Percentiles rank a stretch among this genome's conserved stretches.
phyloP scores from a whole-genome alignment of 2,329 filamentous ascomycete genomes.

The Pestalotiopsis sp. region DNA sequence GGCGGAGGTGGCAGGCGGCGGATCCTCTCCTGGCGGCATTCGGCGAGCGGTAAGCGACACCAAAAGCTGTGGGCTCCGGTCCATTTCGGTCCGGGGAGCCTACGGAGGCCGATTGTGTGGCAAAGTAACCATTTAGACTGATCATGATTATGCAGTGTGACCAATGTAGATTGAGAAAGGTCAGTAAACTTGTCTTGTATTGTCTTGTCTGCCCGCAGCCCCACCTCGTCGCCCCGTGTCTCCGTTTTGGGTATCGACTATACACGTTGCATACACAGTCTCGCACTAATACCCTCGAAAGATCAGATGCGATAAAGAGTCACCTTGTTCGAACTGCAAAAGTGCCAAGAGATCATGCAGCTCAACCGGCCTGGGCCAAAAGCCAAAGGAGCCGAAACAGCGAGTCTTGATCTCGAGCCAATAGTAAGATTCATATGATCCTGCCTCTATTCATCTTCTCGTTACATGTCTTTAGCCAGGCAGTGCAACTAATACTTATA shows the following conservation, averaged over 20 bases:
- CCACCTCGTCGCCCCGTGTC: conserved; percentile 2
- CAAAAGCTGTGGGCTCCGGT: conserved; percentile 17
- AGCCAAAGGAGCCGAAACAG: conserved; percentile 57
- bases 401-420: conserved; percentile 63
- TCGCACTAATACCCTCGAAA: conserved; percentile 27
- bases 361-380: conserved; percentile 57
- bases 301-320: conserved; percentile 63
- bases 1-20: conserved; percentile 28
- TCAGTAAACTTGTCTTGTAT: conserved; percentile 22
- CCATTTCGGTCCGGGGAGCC: conserved; percentile 35
- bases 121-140: conserved; percentile 25
- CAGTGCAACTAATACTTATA: background rate
- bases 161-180: conserved; percentile 42
- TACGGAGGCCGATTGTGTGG: conserved; percentile 34
- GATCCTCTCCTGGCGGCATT: conserved; percentile 37
- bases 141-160: conserved; percentile 34
- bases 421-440: conserved; percentile 48
- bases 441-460: background rate
- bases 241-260: background rate
- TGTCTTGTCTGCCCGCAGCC: background rate
- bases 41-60: conserved; percentile 41
- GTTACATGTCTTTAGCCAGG: background rate
- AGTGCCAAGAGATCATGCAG: conserved; percentile 56
- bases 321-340: conserved; percentile 61
- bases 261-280: background rate